Percentiles rank a stretch among this genome's conserved stretches.
These are phyloP conservation scores for Yamagishiella unicocca DNA, from an alignment of 139 green algal genomes.

Conservation along the genomic window DNA sequence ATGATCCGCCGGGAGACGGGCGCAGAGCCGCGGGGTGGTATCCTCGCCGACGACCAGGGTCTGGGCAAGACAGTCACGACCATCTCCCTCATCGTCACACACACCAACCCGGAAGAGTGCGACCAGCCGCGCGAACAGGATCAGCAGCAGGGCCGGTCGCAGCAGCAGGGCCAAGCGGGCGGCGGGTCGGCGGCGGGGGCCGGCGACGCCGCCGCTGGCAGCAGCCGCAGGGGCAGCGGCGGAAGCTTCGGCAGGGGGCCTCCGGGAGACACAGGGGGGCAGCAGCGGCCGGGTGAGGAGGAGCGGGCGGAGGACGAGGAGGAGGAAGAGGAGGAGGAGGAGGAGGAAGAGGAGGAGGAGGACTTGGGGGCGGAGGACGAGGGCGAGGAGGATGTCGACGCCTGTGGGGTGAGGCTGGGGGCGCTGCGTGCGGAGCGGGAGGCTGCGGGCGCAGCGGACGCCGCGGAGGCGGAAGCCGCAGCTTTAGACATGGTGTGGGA, in stretches of 20 bases:
- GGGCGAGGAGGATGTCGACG: constrained; percentile 32
- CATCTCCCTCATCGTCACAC: constrained; percentile 81
- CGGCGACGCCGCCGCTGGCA: not conserved
- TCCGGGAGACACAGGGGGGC: too few species aligned
- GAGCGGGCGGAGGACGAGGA: not conserved
- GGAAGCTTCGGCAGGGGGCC: too few species aligned
- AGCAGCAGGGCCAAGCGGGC: too few species aligned
- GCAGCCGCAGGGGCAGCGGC: not conserved
- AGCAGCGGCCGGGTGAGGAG: not conserved
- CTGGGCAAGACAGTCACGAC: constrained; percentile 90
- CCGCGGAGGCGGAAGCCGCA: constrained; percentile 10
- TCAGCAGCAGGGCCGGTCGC: constrained; percentile 24
- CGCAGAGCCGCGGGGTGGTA: constrained; percentile 68
- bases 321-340: not conserved
- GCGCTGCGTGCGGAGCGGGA: constrained; percentile 29
- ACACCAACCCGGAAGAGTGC: constrained; percentile 47
- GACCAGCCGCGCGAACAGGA: constrained; percentile 4
- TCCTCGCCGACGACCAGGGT: constrained; percentile 89
- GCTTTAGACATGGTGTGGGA: not conserved
- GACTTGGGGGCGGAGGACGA: constrained; percentile 44
- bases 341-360: constrained; percentile 14
- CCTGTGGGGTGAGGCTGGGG: constrained; percentile 11
- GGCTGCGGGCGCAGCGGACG: constrained; percentile 13
- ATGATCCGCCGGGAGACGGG: constrained; percentile 75
- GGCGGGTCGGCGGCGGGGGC: not conserved